These are phyloP conservation scores for Neocucurbitaria cava DNA, from an alignment of 2,329 filamentous ascomycete species.

Conservation along the genomic window DNA sequence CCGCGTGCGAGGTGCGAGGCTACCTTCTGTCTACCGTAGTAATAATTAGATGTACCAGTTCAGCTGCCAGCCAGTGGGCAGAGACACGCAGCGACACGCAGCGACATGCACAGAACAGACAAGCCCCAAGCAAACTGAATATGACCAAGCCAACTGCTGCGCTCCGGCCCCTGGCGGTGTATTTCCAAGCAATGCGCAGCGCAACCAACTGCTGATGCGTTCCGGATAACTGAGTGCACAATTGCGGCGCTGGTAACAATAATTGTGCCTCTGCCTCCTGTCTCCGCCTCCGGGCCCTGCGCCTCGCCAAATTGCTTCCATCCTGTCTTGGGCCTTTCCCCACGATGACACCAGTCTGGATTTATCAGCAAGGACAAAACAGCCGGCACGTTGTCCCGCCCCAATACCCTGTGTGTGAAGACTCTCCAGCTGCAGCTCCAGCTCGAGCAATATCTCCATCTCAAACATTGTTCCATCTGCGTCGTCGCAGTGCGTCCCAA, in stretches of 20 bases:
- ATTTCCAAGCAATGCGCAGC: slow-evolving; percentile 14
- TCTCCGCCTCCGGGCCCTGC: neutral
- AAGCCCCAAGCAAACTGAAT: neutral
- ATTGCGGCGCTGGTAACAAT: neutral
- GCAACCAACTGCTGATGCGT: slow-evolving; percentile 5
- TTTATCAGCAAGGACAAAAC: slow-evolving; percentile 37
- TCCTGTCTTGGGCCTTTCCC: slow-evolving; percentile 11
- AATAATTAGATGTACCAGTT: too few species aligned
- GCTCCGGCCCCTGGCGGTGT: neutral
- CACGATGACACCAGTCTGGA: slow-evolving; percentile 25
- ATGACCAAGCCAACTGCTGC: neutral
- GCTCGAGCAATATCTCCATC: neutral
- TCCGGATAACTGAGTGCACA: neutral
- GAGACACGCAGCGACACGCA: neutral
- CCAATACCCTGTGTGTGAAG: neutral
- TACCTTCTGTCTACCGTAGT: neutral
- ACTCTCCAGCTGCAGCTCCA: neutral
- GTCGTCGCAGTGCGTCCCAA: neutral
- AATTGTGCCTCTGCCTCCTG: slow-evolving; percentile 4
- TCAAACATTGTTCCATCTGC: neutral
- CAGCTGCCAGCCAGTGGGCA: slow-evolving; percentile 3
- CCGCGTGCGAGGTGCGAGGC: slow-evolving; percentile 1
- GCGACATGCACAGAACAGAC: too few species aligned
- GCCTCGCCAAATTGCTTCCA: neutral
- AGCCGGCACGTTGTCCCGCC: slow-evolving; percentile 23